phyloP scores from a whole-genome alignment of 73 alveolate genomes.

The Blepharisma japonicum region DNA sequence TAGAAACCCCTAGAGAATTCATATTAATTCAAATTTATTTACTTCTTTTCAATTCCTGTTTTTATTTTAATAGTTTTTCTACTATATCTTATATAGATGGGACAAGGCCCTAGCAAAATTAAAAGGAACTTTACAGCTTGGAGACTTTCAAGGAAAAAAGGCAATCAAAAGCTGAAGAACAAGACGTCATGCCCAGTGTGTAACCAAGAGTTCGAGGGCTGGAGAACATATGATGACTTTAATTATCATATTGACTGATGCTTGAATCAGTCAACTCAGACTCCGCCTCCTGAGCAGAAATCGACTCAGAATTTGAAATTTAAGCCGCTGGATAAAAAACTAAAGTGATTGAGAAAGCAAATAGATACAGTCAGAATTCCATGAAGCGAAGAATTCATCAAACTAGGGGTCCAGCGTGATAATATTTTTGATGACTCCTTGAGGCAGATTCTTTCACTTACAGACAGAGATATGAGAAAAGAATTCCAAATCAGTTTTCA shows the following conservation, averaged over 20 bases:
- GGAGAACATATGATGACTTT: constrained; percentile 21
- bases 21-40: neutral
- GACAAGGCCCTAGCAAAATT: no score
- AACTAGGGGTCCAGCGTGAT: constrained; percentile 30
- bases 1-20: constrained; percentile 14
- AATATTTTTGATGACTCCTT: constrained; percentile 36
- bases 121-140: neutral
- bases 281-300: neutral
- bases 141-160: neutral
- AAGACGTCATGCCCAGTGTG: constrained; percentile 13
- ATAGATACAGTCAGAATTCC: constrained; percentile 53
- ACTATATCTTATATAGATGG: no score
- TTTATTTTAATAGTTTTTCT: no score
- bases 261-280: neutral
- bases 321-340: neutral
- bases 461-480: constrained; percentile 39
- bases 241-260: constrained; percentile 21
- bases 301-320: neutral
- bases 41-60: no score
- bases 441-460: constrained; percentile 23
- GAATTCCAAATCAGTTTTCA: constrained; percentile 47
- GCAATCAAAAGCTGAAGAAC: neutral
- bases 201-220: constrained; percentile 1
- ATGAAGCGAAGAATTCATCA: constrained; percentile 42
- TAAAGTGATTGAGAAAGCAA: constrained; percentile 44